Percentiles rank a stretch among this genome's conserved stretches.
Evolutionary conservation across 2,329 filamentous ascomycete species (phyloP).

Genomic region (Diaporthe vexans): DNA sequence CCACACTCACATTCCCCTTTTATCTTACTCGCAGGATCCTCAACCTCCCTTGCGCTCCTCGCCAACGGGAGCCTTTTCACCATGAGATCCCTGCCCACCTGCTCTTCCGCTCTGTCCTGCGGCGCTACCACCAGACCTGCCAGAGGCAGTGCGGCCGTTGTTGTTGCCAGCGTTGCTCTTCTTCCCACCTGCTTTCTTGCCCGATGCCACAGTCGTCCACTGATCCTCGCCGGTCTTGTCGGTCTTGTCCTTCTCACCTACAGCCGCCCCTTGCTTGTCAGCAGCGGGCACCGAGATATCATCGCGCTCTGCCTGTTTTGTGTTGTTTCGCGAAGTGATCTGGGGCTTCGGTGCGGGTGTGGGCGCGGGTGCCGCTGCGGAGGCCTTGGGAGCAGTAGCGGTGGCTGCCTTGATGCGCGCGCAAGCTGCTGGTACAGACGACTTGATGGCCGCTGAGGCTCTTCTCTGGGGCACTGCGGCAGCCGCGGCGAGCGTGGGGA

Average conservation of each 20-base stretch:
- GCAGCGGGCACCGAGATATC: neutral
- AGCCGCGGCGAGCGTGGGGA: conserved; percentile 34
- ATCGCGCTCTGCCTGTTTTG: neutral
- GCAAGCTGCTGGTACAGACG: neutral
- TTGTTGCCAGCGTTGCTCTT: neutral
- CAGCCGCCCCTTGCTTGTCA: neutral
- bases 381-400: neutral
- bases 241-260: neutral
- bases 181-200: conserved; percentile 35
- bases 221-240: neutral
- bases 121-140: neutral
- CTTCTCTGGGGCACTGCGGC: conserved; percentile 27
- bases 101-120: neutral
- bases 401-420: neutral
- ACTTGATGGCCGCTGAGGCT: conserved; percentile 26
- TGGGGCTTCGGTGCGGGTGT: neutral
- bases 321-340: conserved; percentile 4
- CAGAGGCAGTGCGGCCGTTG: conserved; percentile 1
- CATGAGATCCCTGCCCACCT: neutral
- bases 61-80: conserved; percentile 12
- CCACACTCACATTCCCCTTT: too few species aligned
- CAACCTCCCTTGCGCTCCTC: conserved; percentile 40
- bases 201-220: conserved; percentile 35
- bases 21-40: neutral
- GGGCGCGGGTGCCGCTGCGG: neutral